Base-by-base conservation (phyloP, 495 filamentous ascomycete genomes). In the Patellaria atrata region DNA sequence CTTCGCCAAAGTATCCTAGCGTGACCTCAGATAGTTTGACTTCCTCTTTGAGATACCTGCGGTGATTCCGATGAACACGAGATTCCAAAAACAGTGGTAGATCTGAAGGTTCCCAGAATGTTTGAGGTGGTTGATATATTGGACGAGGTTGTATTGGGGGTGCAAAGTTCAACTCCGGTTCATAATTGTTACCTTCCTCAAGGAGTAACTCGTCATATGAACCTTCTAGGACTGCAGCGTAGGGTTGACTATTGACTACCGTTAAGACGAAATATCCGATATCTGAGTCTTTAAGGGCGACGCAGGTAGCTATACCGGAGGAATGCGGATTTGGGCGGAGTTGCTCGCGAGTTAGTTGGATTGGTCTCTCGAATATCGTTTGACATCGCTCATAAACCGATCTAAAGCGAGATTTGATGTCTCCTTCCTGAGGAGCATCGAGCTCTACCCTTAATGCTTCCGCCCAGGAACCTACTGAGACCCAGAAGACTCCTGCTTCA, bases 261-360 rank as follows among this genome's bases (percentile, higher is more conserved):
- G 84, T 84, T 23, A 92, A 61, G 23, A 94, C 59, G 25, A 91
- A 65, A 45, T 85, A 79, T 33, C 82, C 84, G 27, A 91, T 58
- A 43, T 84, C 76, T 9, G 74, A 71, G 44, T 85, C 77, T 22
- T 66, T 64, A 38, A 86, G 69, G 13, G 74, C 64, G n/a, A 77
- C 57, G 43, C 72, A 71, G 10, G 77, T 24, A 50, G 51, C 41
- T 5, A 48, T 29, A 19, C 22, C 25, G 13, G 32, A 24, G 5
- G 38, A 36, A 17, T 61, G 50, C 29, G 61, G 61, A 0, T 64
- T 66, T n/a, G 27, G 13, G 27, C 27, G 27, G 22, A 22, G 22
- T 10, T 24, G 14, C n/a, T 34, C 30, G 18, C 21, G 12, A 44
- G 73, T 63, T 23, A 79, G 59, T 25, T 59, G 47, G 36, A 75